Evolutionary conservation across 352 stramenopile species (phyloP).

Genomic region (Globisporangium spiculum): DNA sequence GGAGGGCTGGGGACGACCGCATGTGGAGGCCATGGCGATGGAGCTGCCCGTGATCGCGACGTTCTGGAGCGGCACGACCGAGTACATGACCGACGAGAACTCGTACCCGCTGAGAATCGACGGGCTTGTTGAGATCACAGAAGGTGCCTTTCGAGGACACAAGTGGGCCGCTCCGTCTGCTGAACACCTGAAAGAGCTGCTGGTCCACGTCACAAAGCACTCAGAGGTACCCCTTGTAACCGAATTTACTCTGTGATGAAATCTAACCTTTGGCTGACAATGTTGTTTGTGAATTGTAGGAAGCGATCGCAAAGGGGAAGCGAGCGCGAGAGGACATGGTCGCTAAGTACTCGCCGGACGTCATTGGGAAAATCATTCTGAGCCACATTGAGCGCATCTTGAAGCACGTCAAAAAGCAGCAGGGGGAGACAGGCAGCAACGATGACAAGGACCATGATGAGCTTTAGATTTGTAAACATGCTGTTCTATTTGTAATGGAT

Average conservation of each 20-base stretch:
- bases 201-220: conserved; percentile 54
- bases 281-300: conserved; percentile 20
- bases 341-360: conserved; percentile 69
- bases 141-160: conserved; percentile 77
- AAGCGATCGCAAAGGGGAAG: conserved; percentile 63
- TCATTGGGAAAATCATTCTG: conserved; percentile 72
- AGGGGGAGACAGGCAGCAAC: conserved; percentile 4
- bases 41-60: conserved; percentile 88
- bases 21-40: conserved; percentile 94
- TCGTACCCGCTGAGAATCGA: conserved; percentile 81
- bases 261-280: too few species aligned
- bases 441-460: conserved; percentile 38
- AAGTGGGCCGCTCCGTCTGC: conserved; percentile 86
- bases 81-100: conserved; percentile 88
- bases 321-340: conserved; percentile 82
- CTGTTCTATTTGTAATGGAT: not conserved
- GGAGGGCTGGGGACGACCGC: conserved; percentile 92
- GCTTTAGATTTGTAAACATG: conserved; percentile 32
- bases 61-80: conserved; percentile 89
- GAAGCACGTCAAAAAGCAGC: conserved; percentile 27
- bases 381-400: conserved; percentile 65
- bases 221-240: conserved; percentile 40
- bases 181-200: conserved; percentile 61
- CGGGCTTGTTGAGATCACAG: conserved; percentile 75
- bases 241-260: not conserved